These are phyloP conservation scores for Aspergillus carlsbadensis DNA, from an alignment of 495 filamentous ascomycete genomes.

Conservation along the genomic window DNA sequence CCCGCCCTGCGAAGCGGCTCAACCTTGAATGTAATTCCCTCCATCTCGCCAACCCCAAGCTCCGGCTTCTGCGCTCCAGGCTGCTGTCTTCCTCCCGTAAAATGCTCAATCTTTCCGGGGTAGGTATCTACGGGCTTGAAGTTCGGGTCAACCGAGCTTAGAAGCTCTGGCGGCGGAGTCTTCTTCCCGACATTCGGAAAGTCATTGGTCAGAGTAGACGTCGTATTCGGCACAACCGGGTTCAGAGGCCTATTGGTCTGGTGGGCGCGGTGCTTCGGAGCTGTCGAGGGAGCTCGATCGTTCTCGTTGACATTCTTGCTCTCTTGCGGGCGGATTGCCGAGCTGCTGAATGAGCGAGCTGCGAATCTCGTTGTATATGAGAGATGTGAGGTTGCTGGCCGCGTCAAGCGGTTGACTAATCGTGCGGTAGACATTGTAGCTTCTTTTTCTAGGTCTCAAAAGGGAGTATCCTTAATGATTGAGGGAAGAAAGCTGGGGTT, in stretches of 20 bases:
- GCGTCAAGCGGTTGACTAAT: conserved; percentile 32
- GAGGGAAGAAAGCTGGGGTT: conserved; percentile 1
- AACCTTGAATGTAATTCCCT: conserved; percentile 83
- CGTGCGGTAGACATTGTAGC: conserved; percentile 40
- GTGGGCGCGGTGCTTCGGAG: conserved; percentile 48
- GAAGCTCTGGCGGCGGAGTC: conserved; percentile 59
- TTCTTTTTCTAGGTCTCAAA: neutral
- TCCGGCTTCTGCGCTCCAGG: conserved; percentile 57
- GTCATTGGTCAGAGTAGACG: conserved; percentile 60
- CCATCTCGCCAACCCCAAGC: conserved; percentile 86
- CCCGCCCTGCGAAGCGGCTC: conserved; percentile 80
- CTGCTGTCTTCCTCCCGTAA: conserved; percentile 60
- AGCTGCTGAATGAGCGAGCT: conserved; percentile 36
- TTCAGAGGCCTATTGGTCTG: conserved; percentile 59
- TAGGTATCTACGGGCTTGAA: conserved; percentile 59
- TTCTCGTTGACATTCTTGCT: conserved; percentile 11
- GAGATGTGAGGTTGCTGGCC: conserved; percentile 27
- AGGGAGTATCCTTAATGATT: neutral
- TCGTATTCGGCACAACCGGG: conserved; percentile 63
- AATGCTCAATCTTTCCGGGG: conserved; percentile 59
- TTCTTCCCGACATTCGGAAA: conserved; percentile 59
- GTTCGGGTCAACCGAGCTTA: conserved; percentile 45
- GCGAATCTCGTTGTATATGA: conserved; percentile 22
- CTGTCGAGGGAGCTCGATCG: conserved; percentile 30
- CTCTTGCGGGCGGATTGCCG: conserved; percentile 34